A percentile compares a stretch with the other conserved stretches of the same genome.
Conservation (phyloP, 768 basidiomycete genomes). For the Hysterangium stoloniferum region DNA sequence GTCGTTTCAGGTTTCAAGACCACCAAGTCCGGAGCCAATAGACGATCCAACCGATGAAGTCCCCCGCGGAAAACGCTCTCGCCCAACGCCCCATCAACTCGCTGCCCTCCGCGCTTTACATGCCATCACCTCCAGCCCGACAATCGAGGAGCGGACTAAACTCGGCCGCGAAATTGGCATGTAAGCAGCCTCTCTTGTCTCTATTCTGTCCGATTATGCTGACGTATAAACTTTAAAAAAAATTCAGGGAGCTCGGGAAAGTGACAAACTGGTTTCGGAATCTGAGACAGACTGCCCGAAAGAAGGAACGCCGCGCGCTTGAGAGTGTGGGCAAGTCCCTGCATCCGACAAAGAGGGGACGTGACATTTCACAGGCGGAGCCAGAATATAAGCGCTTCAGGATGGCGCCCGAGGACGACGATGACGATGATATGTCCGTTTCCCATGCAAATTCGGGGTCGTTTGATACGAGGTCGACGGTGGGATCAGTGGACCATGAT, state of each 20-base stretch:
- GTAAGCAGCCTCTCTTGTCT: constrained; percentile 31
- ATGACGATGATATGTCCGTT: neutral
- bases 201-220: neutral
- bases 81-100: constrained; percentile 74
- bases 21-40: constrained; percentile 29
- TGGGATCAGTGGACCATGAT: neutral
- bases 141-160: constrained; percentile 70
- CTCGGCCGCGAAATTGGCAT: constrained; percentile 74
- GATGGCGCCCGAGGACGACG: neutral
- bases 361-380: neutral
- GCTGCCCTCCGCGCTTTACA: constrained; percentile 66
- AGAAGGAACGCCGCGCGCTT: constrained; percentile 30
- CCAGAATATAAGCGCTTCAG: neutral
- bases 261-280: constrained; percentile 89
- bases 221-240: too few species aligned
- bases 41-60: neutral
- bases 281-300: constrained; percentile 72
- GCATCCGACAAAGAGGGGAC: neutral
- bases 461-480: neutral
- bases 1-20: constrained; percentile 27
- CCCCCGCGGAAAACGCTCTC: constrained; percentile 6
- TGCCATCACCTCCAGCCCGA: constrained; percentile 59
- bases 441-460: neutral
- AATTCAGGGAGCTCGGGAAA: constrained; percentile 66
- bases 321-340: neutral